phyloP scores from a whole-genome alignment of 73 alveolate genomes.

The Paraurostyla sp. region DNA sequence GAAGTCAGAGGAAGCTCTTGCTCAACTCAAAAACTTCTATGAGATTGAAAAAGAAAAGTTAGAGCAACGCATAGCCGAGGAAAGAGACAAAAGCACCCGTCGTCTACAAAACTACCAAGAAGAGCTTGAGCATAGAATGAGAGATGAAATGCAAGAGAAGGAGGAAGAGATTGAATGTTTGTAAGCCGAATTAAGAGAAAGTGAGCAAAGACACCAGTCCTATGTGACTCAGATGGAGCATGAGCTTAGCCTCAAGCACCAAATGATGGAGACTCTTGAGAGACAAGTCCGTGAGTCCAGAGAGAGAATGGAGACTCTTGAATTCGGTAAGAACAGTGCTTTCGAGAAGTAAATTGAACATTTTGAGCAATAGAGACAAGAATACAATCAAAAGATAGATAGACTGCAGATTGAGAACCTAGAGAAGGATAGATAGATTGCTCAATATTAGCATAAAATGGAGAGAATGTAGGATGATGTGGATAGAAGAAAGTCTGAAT shows the following conservation, averaged over 20 bases:
- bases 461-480: conserved; percentile 64
- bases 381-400: conserved; percentile 75
- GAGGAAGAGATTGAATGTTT: conserved; percentile 80
- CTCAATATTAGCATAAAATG: conserved; percentile 36
- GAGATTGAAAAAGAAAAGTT: conserved; percentile 79
- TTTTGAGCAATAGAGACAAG: conserved; percentile 78
- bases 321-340: conserved; percentile 56
- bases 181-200: conserved; percentile 68
- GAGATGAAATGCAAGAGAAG: conserved; percentile 67
- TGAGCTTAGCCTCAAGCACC: conserved; percentile 69
- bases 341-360: conserved; percentile 72
- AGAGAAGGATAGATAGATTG: conserved; percentile 77
- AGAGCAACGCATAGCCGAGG: conserved; percentile 75
- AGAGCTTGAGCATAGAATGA: conserved; percentile 72
- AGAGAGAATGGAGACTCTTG: conserved; percentile 54
- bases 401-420: conserved; percentile 62
- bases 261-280: conserved; percentile 71
- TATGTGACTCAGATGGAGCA: conserved; percentile 76
- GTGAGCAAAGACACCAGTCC: conserved; percentile 54
- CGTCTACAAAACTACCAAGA: conserved; percentile 66
- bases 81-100: conserved; percentile 69
- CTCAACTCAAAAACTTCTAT: conserved; percentile 74
- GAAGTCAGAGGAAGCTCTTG: conserved; percentile 68
- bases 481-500: conserved; percentile 64
- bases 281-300: conserved; percentile 67